Base-by-base conservation (phyloP, 2,329 filamentous ascomycete genomes). In the Mycosphaerella sp. region DNA sequence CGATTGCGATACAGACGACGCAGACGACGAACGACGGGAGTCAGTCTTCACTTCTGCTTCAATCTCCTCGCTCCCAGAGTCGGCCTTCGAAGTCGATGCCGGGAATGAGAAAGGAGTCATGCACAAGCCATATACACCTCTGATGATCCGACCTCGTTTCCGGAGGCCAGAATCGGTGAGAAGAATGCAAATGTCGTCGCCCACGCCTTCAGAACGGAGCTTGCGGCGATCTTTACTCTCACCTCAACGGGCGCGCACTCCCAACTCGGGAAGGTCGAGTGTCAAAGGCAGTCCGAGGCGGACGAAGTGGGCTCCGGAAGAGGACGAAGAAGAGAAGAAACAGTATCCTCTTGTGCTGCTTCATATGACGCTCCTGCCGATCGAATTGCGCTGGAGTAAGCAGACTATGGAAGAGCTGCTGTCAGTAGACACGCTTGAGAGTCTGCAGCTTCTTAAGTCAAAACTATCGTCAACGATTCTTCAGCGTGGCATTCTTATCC, bases 291-390 rank as follows among this genome's bases (percentile, higher is more conserved):
- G 6, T 79, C 85, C 64, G 79, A 77, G 57, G 30, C 34, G 44
- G 10, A 40, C 27, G 16, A 49, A 37, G n/a, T 52, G 46, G 28
- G 28, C 55, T 14, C 54, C 54, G 2, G 56, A 52, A 17, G 55
- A 57, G 18, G 21, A 30, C 2, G 49, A 49, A 14, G 49, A 48
- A 12, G 55, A 58, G 17, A 54, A 55, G 41, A 57, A 58, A 34
- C 54, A 61, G 8, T 62, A 62, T n/a, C 87, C 87, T 2, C 75
- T 93, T 2, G 85, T 93, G 1, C 73, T 93, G 41, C 74, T 93
- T 3, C 87, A 93, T 60, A 83, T 87, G 32, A 90, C 86, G 0
- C 73, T 91, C 0, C 72, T 93, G 4, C 86, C 87, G 0, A 74
- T 88, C 8, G 75, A 81, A 36, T 80, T 85, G 74, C 73, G 76